These are phyloP conservation scores for Stropharia rugosoannulata DNA, from an alignment of 768 basidiomycete species.

Conservation along the genomic window DNA sequence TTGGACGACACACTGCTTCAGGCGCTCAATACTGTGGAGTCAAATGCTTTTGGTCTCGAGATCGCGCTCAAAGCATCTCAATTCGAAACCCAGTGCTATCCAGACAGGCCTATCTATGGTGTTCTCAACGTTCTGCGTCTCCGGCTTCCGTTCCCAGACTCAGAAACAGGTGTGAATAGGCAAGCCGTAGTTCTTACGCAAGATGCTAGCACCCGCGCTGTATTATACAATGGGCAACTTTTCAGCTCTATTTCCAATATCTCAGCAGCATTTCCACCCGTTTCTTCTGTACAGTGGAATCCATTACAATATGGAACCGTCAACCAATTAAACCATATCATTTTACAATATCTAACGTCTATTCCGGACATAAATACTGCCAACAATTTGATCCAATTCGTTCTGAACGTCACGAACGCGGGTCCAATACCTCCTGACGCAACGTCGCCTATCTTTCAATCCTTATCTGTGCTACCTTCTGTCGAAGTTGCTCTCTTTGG, in stretches of 20 bases:
- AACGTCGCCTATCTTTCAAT: constrained; percentile 36
- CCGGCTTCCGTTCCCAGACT: constrained; percentile 56
- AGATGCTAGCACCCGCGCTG: constrained; percentile 44
- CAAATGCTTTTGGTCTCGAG: constrained; percentile 49
- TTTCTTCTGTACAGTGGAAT: constrained; percentile 35
- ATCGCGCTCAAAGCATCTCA: constrained; percentile 23
- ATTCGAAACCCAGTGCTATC: constrained; percentile 53
- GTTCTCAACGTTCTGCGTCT: constrained; percentile 56
- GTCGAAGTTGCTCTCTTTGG: constrained; percentile 71
- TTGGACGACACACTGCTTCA: constrained; percentile 38
- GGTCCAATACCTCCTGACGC: constrained; percentile 39
- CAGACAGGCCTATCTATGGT: constrained; percentile 62
- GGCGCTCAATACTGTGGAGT: constrained; percentile 48
- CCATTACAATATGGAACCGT: constrained; percentile 58
- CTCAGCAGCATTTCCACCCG: constrained; percentile 29
- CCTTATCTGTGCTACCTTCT: constrained; percentile 45
- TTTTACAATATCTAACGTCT: constrained; percentile 54
- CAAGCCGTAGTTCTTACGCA: constrained; percentile 50
- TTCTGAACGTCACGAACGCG: constrained; percentile 33
- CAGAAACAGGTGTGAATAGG: constrained; percentile 36
- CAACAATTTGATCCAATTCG: constrained; percentile 46
- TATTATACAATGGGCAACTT: constrained; percentile 51
- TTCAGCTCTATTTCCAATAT: constrained; percentile 44
- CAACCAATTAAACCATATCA: constrained; percentile 52
- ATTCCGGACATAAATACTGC: constrained; percentile 46